phyloP scores from a whole-genome alignment of 495 filamentous ascomycete genomes.

The Talaromyces borbonicus region DNA sequence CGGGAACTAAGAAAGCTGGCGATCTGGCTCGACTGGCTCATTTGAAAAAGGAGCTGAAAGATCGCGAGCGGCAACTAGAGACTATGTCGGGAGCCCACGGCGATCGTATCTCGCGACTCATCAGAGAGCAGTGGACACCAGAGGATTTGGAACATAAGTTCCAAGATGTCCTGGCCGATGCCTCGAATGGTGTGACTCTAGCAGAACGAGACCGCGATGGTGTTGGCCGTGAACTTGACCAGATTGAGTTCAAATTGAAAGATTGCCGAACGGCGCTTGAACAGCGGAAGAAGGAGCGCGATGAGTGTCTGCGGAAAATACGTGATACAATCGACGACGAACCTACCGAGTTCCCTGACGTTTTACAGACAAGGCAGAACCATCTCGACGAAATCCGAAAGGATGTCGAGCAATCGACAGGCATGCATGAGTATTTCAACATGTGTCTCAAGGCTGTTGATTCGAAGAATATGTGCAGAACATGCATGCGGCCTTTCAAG shows the following conservation, averaged over 20 bases:
- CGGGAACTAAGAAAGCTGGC: slow-evolving; percentile 60
- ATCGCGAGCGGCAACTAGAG: slow-evolving; percentile 57
- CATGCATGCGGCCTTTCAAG: slow-evolving; percentile 58
- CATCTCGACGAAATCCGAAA: slow-evolving; percentile 50
- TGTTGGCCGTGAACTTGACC: slow-evolving; percentile 61
- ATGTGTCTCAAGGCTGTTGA: slow-evolving; percentile 49
- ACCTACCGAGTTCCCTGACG: slow-evolving; percentile 41
- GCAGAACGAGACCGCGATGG: slow-evolving; percentile 59
- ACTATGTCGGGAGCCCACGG: slow-evolving; percentile 69
- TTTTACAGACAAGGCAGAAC: slow-evolving; percentile 46
- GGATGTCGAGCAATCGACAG: slow-evolving; percentile 52
- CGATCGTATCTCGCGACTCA: slow-evolving; percentile 50
- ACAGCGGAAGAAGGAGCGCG: slow-evolving; percentile 54
- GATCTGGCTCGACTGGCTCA: slow-evolving; percentile 73
- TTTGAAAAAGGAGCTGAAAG: slow-evolving; percentile 64
- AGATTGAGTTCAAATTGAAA: slow-evolving; percentile 68
- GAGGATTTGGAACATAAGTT: slow-evolving; percentile 62
- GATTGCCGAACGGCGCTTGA: slow-evolving; percentile 48
- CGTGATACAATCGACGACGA: slow-evolving; percentile 42
- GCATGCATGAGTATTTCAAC: slow-evolving; percentile 53
- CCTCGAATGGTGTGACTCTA: slow-evolving; percentile 42
- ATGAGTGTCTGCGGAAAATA: slow-evolving; percentile 43
- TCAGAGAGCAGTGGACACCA: slow-evolving; percentile 58
- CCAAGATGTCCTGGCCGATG: slow-evolving; percentile 50
- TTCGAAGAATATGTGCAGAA: slow-evolving; percentile 54